These are phyloP conservation scores for Zarea fungicola DNA, from an alignment of 2,329 filamentous ascomycete species.

Conservation along the genomic window DNA sequence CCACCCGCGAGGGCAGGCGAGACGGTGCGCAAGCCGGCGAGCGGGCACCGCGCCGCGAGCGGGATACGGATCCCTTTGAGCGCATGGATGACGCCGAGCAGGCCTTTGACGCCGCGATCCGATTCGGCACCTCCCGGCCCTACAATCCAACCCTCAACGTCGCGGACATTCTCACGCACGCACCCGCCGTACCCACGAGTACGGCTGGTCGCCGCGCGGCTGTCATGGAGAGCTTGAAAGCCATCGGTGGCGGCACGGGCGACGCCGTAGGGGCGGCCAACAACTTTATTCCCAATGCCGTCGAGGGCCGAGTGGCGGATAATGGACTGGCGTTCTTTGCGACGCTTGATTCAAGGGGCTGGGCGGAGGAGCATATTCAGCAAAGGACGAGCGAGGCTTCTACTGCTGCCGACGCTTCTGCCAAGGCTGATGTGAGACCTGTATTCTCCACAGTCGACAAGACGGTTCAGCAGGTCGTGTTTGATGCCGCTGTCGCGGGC, in stretches of 20 bases:
- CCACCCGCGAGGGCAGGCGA: constrained; percentile 5
- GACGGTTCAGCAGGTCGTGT: constrained; percentile 27
- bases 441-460: constrained; percentile 31
- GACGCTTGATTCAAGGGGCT: constrained; percentile 23
- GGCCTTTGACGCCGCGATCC: constrained; percentile 31
- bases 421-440: constrained; percentile 17
- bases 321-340: constrained; percentile 29
- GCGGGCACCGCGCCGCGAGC: constrained; percentile 8
- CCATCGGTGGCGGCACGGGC: constrained; percentile 26
- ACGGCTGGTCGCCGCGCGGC: constrained; percentile 25
- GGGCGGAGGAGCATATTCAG: constrained; percentile 27
- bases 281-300: constrained; percentile 26
- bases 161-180: constrained; percentile 25
- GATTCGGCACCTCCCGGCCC: constrained; percentile 26
- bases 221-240: constrained; percentile 31
- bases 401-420: constrained; percentile 13
- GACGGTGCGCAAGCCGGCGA: constrained; percentile 12
- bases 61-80: constrained; percentile 21
- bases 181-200: constrained; percentile 26
- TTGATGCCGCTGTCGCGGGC: constrained; percentile 30
- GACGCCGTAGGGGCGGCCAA: constrained; percentile 29
- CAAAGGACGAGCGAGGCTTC: background rate
- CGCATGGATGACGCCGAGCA: constrained; percentile 28
- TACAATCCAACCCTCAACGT: constrained; percentile 31
- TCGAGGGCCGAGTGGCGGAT: constrained; percentile 23